Base-by-base conservation (phyloP, 257 asterid species). In the Gentiana straminea region DNA sequence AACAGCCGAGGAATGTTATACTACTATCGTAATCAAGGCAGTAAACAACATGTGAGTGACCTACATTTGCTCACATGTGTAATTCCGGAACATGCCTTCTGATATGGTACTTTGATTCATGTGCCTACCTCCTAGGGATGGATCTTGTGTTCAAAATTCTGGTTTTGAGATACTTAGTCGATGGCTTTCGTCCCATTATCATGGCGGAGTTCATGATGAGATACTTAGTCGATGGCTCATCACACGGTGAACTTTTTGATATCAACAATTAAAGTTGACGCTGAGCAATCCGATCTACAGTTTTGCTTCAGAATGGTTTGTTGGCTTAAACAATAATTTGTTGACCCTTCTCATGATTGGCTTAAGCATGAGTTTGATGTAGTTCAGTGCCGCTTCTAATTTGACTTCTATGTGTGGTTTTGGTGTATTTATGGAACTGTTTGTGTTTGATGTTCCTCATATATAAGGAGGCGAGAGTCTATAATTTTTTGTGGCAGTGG, bases 1-100 rank as follows among this genome's bases (percentile, higher is more conserved):
- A 97, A 93, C 72, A 93, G 96, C 77, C 82, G 97, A 60, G 99
- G 99, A 72, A 89, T 93, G 99, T 73, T 93, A 79, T 93, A 93
- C 75, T 93, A 93, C 65, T 93, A 93, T 80, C 99, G 99, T 38
- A 86, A 93, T 67, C 80, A 91, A 77, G 84, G 84, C 70, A 86
- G 95, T 81, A 92, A 88, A 68, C 95, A 95, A 70, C 87, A 94
- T 62, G 99, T 88, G 75, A 82, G 97, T 85, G 58, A 73, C 70
- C 45, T 34, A 24, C 13, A 47, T 46, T 56, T 33, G 13, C 34
- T 58, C 43, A 47, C 13, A 68, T 35, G 41, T 15, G 53, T 54
- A 45, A 46, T 50, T 57, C 39, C 54, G 46, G 44, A 33, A 45
- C 60, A 53, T 46, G 12, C 12, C 57, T 49, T 49, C 44, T 60